These are phyloP conservation scores for Verticillium nubilum DNA, from an alignment of 2,329 filamentous ascomycete genomes.

Conservation along the genomic window DNA sequence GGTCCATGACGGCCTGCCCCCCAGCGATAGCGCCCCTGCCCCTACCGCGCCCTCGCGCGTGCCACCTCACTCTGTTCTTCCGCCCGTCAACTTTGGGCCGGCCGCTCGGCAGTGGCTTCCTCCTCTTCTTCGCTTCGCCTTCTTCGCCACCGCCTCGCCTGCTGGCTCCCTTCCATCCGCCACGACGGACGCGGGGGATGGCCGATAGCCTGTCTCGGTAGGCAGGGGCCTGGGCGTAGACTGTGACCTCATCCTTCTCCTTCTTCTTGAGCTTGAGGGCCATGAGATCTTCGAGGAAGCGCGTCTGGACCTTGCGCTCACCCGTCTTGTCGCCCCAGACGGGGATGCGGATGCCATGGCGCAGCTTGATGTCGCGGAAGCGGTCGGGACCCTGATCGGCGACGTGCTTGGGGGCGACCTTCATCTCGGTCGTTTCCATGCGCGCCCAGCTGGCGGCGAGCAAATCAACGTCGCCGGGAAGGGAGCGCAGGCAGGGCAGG, in stretches of 20 bases:
- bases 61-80: conserved; percentile 9
- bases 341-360: conserved; percentile 39
- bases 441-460: conserved; percentile 66
- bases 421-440: conserved; percentile 61
- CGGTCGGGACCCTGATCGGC: conserved; percentile 21
- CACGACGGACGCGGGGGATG: not conserved
- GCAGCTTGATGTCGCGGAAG: conserved; percentile 31
- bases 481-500: conserved; percentile 42
- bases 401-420: conserved; percentile 41
- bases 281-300: conserved; percentile 63
- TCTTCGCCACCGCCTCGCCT: conserved; percentile 1
- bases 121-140: conserved; percentile 14
- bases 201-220: conserved; percentile 29
- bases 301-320: conserved; percentile 39
- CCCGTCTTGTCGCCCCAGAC: conserved; percentile 40
- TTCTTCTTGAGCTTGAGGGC: conserved; percentile 58
- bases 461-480: conserved; percentile 59
- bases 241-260: conserved; percentile 60
- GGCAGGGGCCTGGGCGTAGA: conserved; percentile 43
- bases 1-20: not conserved
- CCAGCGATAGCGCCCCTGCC: not conserved
- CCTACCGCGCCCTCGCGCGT: not conserved
- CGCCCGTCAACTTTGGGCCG: conserved; percentile 1
- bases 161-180: not conserved
- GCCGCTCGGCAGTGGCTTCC: conserved; percentile 7